These are phyloP conservation scores for Lomentospora prolificans DNA, from an alignment of 2,329 filamentous ascomycete genomes.

Conservation along the genomic window DNA sequence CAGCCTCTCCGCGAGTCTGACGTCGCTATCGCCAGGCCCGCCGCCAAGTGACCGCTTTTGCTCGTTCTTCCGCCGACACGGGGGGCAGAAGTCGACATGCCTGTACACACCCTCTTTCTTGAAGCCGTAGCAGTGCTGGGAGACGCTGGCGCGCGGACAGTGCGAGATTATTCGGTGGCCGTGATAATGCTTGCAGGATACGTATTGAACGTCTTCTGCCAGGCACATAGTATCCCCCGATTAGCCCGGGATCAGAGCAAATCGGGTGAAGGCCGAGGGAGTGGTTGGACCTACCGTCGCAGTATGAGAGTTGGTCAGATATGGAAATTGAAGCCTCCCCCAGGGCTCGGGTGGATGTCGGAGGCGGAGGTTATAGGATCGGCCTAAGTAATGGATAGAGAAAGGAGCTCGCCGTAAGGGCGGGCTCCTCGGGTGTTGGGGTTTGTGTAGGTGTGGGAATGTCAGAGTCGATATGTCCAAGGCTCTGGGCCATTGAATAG, in stretches of 20 bases:
- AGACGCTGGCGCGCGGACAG: not conserved
- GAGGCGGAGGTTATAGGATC: too few species aligned
- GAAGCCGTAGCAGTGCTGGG: not conserved
- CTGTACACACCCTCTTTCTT: not conserved
- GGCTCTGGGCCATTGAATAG: too few species aligned
- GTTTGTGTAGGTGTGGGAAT: too few species aligned
- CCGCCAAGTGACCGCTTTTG: not conserved
- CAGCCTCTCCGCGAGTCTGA: not conserved
- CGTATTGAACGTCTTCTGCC: conserved; percentile 4
- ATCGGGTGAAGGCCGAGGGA: not conserved
- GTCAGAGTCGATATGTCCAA: too few species aligned
- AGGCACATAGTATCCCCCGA: conserved; percentile 1
- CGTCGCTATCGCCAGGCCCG: not conserved
- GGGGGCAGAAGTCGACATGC: conserved; percentile 3
- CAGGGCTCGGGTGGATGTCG: too few species aligned
- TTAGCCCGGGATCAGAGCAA: not conserved
- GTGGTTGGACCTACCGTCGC: not conserved
- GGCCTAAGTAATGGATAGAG: too few species aligned
- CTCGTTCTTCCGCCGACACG: not conserved
- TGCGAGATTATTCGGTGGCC: not conserved
- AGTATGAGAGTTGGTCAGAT: too few species aligned
- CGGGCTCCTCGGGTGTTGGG: too few species aligned
- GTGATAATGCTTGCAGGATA: conserved; percentile 1
- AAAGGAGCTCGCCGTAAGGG: too few species aligned
- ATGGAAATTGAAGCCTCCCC: too few species aligned